Conservation (phyloP, 2,329 filamentous ascomycete species). For the Fusarium sp. region DNA sequence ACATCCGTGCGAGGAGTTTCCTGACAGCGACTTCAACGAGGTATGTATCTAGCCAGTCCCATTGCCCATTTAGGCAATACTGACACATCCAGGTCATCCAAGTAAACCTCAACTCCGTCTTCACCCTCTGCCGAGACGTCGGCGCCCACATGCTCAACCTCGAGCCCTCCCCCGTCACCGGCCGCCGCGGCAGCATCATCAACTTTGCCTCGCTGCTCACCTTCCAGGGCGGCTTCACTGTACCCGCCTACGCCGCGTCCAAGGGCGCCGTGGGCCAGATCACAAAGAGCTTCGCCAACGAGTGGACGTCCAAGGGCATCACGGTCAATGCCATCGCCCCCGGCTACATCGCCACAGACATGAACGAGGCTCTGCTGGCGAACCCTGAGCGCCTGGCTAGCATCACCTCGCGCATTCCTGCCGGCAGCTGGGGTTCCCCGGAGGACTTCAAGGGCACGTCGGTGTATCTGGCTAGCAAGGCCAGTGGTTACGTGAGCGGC, state of each 20-base stretch:
- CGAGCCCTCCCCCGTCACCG: conserved; percentile 57
- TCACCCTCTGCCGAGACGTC: conserved; percentile 81
- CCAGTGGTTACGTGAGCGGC: conserved; percentile 85
- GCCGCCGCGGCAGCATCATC: conserved; percentile 78
- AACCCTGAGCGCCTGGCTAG: conserved; percentile 76
- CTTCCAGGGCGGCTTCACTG: conserved; percentile 89
- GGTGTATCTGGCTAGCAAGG: conserved; percentile 80
- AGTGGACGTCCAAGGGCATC: conserved; percentile 84
- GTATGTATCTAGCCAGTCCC: conserved; percentile 46
- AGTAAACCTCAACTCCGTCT: conserved; percentile 87
- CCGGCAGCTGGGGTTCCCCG: conserved; percentile 83
- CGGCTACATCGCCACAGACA: conserved; percentile 93
- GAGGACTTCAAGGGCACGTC: conserved; percentile 90
- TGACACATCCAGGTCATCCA: conserved; percentile 72
- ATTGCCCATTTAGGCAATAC: not conserved
- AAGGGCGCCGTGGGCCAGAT: conserved; percentile 89
- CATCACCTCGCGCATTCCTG: conserved; percentile 85
- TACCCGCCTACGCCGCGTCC: conserved; percentile 87
- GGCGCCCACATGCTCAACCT: conserved; percentile 82
- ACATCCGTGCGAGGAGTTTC: conserved; percentile 81
- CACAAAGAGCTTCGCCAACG: conserved; percentile 87
- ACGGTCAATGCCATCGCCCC: conserved; percentile 91
- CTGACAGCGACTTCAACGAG: conserved; percentile 80
- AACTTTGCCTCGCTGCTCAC: conserved; percentile 85
- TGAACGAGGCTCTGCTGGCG: conserved; percentile 86